A percentile compares a stretch with the other conserved stretches of the same genome.
Conservation (phyloP, 257 asterid genomes). For the Solanum bulbocastanum region DNA sequence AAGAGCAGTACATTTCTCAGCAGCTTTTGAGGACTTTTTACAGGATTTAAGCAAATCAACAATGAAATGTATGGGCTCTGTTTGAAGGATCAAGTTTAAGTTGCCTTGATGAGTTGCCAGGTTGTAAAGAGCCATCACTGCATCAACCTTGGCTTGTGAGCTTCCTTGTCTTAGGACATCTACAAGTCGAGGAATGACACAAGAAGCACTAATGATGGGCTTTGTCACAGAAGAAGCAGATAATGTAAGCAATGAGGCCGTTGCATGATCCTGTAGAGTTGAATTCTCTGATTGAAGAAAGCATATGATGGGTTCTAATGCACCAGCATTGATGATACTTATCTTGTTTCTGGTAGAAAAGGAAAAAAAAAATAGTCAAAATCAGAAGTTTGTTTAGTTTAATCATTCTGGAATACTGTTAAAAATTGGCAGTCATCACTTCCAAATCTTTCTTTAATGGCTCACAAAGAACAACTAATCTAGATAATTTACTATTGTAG, state of each 20-base stretch:
- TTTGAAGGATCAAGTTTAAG: slow-evolving; percentile 36
- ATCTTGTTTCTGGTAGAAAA: slow-evolving; percentile 54
- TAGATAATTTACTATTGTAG: background rate
- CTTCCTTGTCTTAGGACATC: slow-evolving; percentile 36
- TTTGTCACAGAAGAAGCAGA: slow-evolving; percentile 83
- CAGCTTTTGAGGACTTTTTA: slow-evolving; percentile 56
- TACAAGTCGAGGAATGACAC: slow-evolving; percentile 78
- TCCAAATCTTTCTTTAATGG: background rate
- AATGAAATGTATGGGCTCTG: slow-evolving; percentile 43
- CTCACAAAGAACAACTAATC: background rate
- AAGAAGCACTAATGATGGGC: slow-evolving; percentile 66
- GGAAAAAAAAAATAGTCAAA: background rate
- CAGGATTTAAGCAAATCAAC: slow-evolving; percentile 45
- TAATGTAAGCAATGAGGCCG: slow-evolving; percentile 73
- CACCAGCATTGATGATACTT: slow-evolving; percentile 66
- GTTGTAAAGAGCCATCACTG: slow-evolving; percentile 84
- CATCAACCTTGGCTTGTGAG: slow-evolving; percentile 70
- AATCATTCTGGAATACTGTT: background rate
- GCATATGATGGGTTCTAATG: slow-evolving; percentile 53
- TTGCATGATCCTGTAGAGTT: slow-evolving; percentile 66
- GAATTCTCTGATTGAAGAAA: slow-evolving; percentile 57
- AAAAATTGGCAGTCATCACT: background rate
- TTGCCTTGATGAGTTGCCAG: slow-evolving; percentile 57
- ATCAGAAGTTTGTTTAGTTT: background rate
- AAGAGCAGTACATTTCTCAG: slow-evolving; percentile 66